Percentiles rank a stretch among this genome's conserved stretches.
Evolutionary conservation across 352 stramenopile species (phyloP).

Genomic region (Phytophthora kernoviae): DNA sequence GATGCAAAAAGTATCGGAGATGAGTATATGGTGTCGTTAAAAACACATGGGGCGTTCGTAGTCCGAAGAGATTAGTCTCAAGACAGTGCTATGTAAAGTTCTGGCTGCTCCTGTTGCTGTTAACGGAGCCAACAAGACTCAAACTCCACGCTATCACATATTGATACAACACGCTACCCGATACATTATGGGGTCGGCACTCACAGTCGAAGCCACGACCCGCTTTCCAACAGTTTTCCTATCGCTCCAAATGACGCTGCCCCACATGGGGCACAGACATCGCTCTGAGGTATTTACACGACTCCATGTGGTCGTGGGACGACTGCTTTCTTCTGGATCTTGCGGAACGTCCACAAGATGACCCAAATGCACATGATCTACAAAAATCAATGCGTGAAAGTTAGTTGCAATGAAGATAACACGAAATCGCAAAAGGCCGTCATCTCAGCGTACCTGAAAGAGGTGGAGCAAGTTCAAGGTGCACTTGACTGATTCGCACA

Average conservation of each 20-base stretch:
- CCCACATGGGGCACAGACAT: background rate
- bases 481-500: conserved; percentile 51
- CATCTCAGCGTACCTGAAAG: conserved; percentile 39
- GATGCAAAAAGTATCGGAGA: too few species aligned
- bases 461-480: conserved; percentile 51
- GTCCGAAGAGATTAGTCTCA: too few species aligned
- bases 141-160: conserved; percentile 1
- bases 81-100: background rate
- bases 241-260: background rate
- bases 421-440: background rate
- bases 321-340: conserved; percentile 27
- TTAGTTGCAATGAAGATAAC: background rate
- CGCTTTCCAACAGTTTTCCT: background rate
- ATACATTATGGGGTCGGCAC: conserved; percentile 2
- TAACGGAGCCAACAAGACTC: background rate
- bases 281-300: background rate
- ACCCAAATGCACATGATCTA: conserved; percentile 19
- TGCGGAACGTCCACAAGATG: conserved; percentile 25
- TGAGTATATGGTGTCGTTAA: too few species aligned
- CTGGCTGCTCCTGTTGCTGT: background rate
- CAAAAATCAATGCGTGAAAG: background rate
- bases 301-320: conserved; percentile 5
- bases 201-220: background rate
- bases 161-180: conserved; percentile 3
- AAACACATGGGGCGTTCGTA: too few species aligned